Evolutionary conservation across 2,329 filamentous ascomycete species (phyloP).

Genomic region (Claviceps pusilla): DNA sequence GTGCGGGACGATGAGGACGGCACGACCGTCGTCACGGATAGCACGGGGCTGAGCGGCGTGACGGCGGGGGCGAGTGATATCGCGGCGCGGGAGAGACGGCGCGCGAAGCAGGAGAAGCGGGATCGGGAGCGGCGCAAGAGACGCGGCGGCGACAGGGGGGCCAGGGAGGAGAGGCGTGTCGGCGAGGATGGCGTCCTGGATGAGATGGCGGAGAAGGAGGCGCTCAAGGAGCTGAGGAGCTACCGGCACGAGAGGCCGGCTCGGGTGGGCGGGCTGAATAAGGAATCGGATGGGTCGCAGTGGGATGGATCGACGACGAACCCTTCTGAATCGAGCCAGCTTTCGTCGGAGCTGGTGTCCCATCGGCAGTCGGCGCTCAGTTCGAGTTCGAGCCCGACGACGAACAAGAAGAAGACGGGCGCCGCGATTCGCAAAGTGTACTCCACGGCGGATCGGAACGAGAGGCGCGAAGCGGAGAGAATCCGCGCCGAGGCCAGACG

Average conservation of each 20-base stretch:
- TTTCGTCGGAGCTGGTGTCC: constrained; percentile 42
- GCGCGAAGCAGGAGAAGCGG: constrained; percentile 36
- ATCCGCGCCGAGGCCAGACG: constrained; percentile 41
- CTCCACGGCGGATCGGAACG: constrained; percentile 41
- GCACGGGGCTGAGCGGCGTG: constrained; percentile 35
- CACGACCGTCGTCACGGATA: constrained; percentile 31
- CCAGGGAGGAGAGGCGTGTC: constrained; percentile 29
- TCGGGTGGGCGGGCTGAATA: constrained; percentile 78
- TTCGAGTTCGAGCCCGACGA: constrained; percentile 16
- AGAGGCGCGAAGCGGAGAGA: constrained; percentile 36
- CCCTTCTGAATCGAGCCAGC: constrained; percentile 45
- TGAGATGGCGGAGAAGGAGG: constrained; percentile 46
- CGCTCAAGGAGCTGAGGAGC: constrained; percentile 54
- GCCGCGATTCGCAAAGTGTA: constrained; percentile 43
- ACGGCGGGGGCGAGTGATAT: constrained; percentile 44
- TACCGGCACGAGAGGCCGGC: constrained; percentile 82
- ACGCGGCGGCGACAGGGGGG: constrained; percentile 1
- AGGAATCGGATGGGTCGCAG: constrained; percentile 58
- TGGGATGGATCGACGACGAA: constrained; percentile 61
- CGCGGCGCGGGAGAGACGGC: constrained; percentile 38
- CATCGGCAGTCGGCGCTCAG: constrained; percentile 43
- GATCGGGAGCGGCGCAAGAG: constrained; percentile 22
- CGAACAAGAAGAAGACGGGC: constrained; percentile 24
- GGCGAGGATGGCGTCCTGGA: constrained; percentile 49
- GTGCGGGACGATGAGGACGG: constrained; percentile 37